Percentiles rank a stretch among this genome's conserved stretches.
Conservation (phyloP, 2,329 filamentous ascomycete species). For the Alternaria arborescens region DNA sequence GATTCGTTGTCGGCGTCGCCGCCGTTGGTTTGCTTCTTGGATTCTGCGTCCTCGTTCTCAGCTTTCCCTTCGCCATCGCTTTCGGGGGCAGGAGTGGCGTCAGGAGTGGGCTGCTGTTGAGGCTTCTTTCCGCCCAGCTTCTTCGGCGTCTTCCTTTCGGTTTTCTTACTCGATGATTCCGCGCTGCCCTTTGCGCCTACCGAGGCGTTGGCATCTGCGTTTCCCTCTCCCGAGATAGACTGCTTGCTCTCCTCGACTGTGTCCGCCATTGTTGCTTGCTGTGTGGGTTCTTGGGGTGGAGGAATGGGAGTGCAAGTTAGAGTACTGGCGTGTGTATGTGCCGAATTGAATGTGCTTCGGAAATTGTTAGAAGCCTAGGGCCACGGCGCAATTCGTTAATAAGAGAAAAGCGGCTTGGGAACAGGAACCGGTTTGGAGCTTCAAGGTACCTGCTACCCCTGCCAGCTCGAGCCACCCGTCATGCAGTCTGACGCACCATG, state of each 20-base stretch:
- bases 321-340: conserved; percentile 13
- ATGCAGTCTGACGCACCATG: conserved; percentile 51
- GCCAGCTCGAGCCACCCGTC: conserved; percentile 46
- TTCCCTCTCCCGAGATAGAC: conserved; percentile 48
- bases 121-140: conserved; percentile 59
- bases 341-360: conserved; percentile 26
- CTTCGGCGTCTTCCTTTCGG: conserved; percentile 59
- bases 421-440: conserved; percentile 50
- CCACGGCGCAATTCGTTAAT: conserved; percentile 44
- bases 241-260: conserved; percentile 51
- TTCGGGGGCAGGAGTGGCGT: conserved; percentile 57
- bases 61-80: conserved; percentile 55
- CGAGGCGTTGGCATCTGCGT: conserved; percentile 49
- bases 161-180: conserved; percentile 55
- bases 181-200: conserved; percentile 48
- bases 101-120: conserved; percentile 57
- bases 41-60: conserved; percentile 53
- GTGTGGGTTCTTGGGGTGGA: conserved; percentile 15
- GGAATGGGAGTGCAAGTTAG: conserved; percentile 13
- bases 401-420: conserved; percentile 38
- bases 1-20: conserved; percentile 50
- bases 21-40: conserved; percentile 43
- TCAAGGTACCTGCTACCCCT: conserved; percentile 41
- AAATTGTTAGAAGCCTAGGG: conserved; percentile 26
- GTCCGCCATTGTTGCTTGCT: conserved; percentile 48